Conservation (phyloP, 331 rosid genomes). For the Stylosanthes scabra region DNA sequence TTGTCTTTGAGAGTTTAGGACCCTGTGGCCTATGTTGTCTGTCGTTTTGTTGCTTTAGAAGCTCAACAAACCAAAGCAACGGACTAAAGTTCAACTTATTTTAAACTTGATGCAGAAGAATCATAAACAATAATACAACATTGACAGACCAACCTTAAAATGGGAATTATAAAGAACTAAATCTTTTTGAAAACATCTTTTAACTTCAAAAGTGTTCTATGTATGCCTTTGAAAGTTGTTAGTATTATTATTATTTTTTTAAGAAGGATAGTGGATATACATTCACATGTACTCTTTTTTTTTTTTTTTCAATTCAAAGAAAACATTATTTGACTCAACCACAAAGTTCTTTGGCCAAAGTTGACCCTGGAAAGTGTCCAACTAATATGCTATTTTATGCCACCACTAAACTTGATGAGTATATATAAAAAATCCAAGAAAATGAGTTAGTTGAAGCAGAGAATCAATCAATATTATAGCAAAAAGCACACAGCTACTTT, state of each 20-base stretch:
- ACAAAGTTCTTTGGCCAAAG: conserved; percentile 38
- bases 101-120: conserved; percentile 5
- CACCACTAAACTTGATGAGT: conserved; percentile 34
- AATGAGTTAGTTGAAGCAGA: conserved; percentile 8
- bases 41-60: conserved; percentile 29
- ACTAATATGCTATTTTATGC: conserved; percentile 45
- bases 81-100: neutral
- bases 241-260: conserved; percentile 4
- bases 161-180: conserved; percentile 5
- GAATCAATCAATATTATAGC: conserved; percentile 19
- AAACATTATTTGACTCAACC: conserved; percentile 54
- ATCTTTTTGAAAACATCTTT: conserved; percentile 22
- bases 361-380: conserved; percentile 44
- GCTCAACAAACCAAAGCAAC: conserved; percentile 11
- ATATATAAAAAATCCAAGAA: conserved; percentile 5
- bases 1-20: conserved; percentile 26
- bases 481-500: neutral
- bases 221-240: conserved; percentile 19
- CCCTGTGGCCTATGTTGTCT: conserved; percentile 5
- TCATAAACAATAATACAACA: neutral
- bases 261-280: conserved; percentile 26
- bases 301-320: conserved; percentile 27
- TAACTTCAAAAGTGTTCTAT: conserved; percentile 5
- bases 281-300: conserved; percentile 16
- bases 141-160: neutral